Base-by-base conservation (phyloP, 345 rosid genomes). In the Pseudoturritis turrita region DNA sequence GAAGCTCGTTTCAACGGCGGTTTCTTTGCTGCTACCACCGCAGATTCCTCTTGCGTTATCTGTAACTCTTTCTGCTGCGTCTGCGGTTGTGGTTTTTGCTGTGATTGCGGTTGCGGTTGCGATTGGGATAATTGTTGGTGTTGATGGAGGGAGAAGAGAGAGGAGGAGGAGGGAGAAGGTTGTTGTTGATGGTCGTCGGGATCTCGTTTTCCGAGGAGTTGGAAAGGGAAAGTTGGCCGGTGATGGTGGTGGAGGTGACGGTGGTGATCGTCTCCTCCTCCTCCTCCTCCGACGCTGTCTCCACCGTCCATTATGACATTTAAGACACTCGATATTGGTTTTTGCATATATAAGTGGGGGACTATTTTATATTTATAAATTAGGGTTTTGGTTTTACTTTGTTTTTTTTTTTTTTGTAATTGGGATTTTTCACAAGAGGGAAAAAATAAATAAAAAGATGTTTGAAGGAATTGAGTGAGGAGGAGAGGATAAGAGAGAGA, bases 1-100 rank as follows among this genome's bases (percentile, higher is more conserved):
- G 96, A 94, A 2, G 96, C 86, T 35, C 97, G 76, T 77, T 94
- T 94, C 0, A 96, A 88, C 10, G 91, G 85, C 0, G 88, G 83
- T 58, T 91, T 94, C 77, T 89, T 91, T 1, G 75, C 29, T n/a
- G 81, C 77, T 0, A 21, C 80, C 25, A 35, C 78, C 7, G 63
- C 22, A 12, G 78, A 68, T 8, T 82, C 60, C 51, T 61, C 80
- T 46, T 55, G 62, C 13, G 73, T 56, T 43, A 56, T 46, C 4
- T 56, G 73, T 50, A 78, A 46, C 71, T 77, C 78, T 25, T 56
- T 68, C 4, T 54, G 75, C 1, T 21, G 28, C 10, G 52, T 59
- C 3, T 57, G 62, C 45, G 58, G 69, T 44, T 57, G 68, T 9
- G 80, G 49, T 65, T 75, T 70, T n/a, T 39, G 62, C 12, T 53